phyloP scores from a whole-genome alignment of 2,329 filamentous ascomycete species.

The Blumeria graminis region DNA sequence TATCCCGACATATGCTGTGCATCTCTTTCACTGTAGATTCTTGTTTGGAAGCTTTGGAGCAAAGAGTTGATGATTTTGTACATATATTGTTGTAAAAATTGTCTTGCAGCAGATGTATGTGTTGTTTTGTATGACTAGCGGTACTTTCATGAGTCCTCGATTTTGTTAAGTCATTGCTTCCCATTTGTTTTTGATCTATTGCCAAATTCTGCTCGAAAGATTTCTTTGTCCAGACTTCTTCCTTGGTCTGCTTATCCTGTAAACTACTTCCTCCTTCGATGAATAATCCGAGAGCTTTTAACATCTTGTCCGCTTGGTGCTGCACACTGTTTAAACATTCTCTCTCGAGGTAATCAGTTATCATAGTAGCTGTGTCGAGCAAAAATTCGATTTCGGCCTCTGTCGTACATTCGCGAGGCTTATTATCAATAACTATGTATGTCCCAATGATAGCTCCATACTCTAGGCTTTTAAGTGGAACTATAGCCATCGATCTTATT shows the following conservation, averaged over 20 bases:
- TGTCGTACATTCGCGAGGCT: slow-evolving; percentile 25
- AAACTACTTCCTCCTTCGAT: slow-evolving; percentile 24
- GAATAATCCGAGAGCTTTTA: slow-evolving; percentile 27
- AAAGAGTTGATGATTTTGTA: slow-evolving; percentile 6
- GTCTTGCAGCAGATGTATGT: slow-evolving; percentile 9
- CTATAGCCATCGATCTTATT: slow-evolving; percentile 28
- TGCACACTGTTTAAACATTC: slow-evolving; percentile 26
- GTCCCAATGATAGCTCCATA: slow-evolving; percentile 33
- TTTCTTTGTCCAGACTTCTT: slow-evolving; percentile 9
- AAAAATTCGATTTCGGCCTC: slow-evolving; percentile 26
- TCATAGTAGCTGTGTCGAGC: slow-evolving; percentile 27
- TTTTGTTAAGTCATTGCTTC: slow-evolving; percentile 10
- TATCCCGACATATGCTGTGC: not conserved
- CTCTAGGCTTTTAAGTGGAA: slow-evolving; percentile 31
- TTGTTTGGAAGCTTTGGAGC: not conserved
- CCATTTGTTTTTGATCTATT: slow-evolving; percentile 4
- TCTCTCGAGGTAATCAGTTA: slow-evolving; percentile 37
- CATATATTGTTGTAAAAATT: slow-evolving; percentile 3
- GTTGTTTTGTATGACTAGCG: slow-evolving; percentile 8
- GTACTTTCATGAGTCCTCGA: slow-evolving; percentile 13
- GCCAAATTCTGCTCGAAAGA: slow-evolving; percentile 4
- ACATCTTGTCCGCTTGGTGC: slow-evolving; percentile 27
- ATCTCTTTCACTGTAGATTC: not conserved
- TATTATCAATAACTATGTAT: slow-evolving; percentile 33
- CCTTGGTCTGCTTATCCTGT: slow-evolving; percentile 13